Conservation (phyloP, 208 protist genomes). For the Trichomonas vaginalis region DNA sequence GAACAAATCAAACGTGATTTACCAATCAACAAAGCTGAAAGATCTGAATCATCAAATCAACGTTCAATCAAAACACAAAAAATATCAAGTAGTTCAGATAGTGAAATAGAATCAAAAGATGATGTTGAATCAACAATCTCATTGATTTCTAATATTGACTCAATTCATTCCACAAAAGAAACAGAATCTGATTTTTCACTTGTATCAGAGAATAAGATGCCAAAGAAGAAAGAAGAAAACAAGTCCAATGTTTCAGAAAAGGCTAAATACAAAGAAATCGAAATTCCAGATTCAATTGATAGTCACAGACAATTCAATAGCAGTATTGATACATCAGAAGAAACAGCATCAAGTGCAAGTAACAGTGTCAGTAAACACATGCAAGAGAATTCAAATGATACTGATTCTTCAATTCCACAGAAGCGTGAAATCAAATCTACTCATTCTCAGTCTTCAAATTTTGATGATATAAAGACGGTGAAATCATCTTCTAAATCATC, state of each 20-base stretch:
- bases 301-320: background rate
- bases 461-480: too few species aligned
- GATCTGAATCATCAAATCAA: too few species aligned
- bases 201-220: background rate
- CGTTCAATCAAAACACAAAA: too few species aligned
- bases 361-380: background rate
- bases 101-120: background rate
- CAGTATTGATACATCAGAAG: background rate
- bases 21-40: background rate
- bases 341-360: background rate
- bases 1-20: background rate
- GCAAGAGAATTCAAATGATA: background rate
- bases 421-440: too few species aligned
- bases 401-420: too few species aligned
- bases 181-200: background rate
- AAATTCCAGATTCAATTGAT: background rate
- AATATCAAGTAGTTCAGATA: background rate
- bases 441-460: too few species aligned
- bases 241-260: too few species aligned
- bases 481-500: too few species aligned
- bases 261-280: background rate
- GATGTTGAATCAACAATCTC: background rate
- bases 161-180: too few species aligned
- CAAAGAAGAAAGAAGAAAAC: too few species aligned
- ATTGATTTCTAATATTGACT: background rate